phyloP scores from a whole-genome alignment of 2,329 filamentous ascomycete genomes.

The Penicillium vulpinum region DNA sequence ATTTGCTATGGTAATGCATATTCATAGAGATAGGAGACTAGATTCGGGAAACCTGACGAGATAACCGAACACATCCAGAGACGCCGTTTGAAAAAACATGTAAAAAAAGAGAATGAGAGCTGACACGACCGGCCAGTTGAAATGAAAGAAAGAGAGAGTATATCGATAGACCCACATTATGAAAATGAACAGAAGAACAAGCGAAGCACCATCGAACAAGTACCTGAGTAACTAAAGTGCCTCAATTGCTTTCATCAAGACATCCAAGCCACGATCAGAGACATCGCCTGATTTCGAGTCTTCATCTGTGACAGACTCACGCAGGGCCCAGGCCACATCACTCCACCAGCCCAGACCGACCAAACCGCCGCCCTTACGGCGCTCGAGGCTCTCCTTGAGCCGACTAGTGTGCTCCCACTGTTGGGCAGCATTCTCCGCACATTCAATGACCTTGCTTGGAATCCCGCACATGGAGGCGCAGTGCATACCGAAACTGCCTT shows the following conservation, averaged over 20 bases:
- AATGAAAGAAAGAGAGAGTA: constrained; percentile 3
- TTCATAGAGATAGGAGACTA: background rate
- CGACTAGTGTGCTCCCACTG: constrained; percentile 95
- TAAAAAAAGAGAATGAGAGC: background rate
- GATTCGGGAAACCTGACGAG: background rate
- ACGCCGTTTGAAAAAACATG: background rate
- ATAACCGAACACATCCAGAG: background rate
- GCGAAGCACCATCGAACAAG: background rate
- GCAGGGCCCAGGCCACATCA: constrained; percentile 77
- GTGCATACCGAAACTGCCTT: constrained; percentile 98
- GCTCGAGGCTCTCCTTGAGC: constrained; percentile 83
- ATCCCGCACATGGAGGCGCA: constrained; percentile 99
- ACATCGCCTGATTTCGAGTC: constrained; percentile 37
- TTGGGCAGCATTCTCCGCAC: constrained; percentile 82
- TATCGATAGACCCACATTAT: constrained; percentile 4
- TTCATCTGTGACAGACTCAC: constrained; percentile 47
- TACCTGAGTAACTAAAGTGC: constrained; percentile 43
- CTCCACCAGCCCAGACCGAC: constrained; percentile 84
- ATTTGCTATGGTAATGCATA: background rate
- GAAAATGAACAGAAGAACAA: background rate
- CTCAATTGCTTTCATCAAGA: constrained; percentile 59
- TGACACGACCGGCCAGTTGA: background rate
- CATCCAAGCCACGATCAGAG: constrained; percentile 55
- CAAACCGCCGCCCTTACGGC: constrained; percentile 74
- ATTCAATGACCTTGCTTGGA: constrained; percentile 73